Evolutionary conservation across 495 filamentous ascomycete genomes (phyloP), one percentile per base, ranked within the genome.

Genomic region (Umbilicaria muhlenbergii): DNA sequence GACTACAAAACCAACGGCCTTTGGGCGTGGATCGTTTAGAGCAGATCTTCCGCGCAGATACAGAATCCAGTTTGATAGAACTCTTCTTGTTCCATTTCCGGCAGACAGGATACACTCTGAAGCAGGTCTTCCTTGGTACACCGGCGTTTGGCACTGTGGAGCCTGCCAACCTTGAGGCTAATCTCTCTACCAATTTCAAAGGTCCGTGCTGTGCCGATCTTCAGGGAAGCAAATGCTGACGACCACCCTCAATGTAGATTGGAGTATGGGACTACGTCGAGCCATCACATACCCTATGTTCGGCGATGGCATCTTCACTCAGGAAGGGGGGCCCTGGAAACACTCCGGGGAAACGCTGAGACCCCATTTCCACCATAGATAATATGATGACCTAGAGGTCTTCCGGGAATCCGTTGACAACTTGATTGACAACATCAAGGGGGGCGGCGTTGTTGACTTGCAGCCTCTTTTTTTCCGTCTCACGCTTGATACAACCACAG

Each of bases 301-400:
- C 19, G 69, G 73, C 4, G 58, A 68, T 12, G 72, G 73, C 4
- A 74, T 78, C 43, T 77, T 78, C 50, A 64, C 66, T 0, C 65
- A 71, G 41, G 69, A 76, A 17, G 73, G 74, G 0, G 28, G 40
- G 32, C 45, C 57, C 7, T 78, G 74, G 74, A 64, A 63, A 44
- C 67, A 63, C 18, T 74, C 68, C 3, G 60, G 73, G 18, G 63
- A 67, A 15, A 51, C 73, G 6, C 57, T 77, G 7, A 59, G 63
- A 1, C 64, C 53, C 3, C 63, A 66, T 42, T 73, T 75, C 41
- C 49, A 54, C 5, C 53, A 53, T 24, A 48, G 45, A 11, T 48
- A 54, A 31, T 54, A 54, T 34, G 36, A 50, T 18, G 32, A 54
- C 17, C 39, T 54, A 14, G 21, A 24, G 21, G 19, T 48, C 32